phyloP scores from a whole-genome alignment of 768 basidiomycete species.

The Lactifluus subvellereus region DNA sequence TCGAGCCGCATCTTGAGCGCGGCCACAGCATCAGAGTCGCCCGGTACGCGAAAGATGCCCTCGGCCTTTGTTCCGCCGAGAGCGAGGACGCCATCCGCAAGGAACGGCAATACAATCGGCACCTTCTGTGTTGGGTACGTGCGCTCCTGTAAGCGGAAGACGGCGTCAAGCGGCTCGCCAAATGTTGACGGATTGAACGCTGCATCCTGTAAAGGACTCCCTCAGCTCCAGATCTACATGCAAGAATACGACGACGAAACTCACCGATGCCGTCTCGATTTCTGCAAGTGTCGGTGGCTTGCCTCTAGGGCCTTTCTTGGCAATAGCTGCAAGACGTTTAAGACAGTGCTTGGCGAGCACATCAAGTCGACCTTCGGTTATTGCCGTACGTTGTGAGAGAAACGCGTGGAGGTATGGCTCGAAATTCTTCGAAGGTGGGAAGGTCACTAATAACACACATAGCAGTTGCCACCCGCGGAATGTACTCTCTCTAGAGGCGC shows the following conservation, averaged over 20 bases:
- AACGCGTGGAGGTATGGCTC: slow-evolving; percentile 80
- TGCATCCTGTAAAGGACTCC: slow-evolving; percentile 52
- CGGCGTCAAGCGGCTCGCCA: slow-evolving; percentile 81
- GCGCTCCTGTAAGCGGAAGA: slow-evolving; percentile 77
- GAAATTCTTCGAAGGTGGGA: slow-evolving; percentile 91
- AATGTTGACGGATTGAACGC: slow-evolving; percentile 95
- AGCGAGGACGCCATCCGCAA: slow-evolving; percentile 86
- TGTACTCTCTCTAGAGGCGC: slow-evolving; percentile 56
- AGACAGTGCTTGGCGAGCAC: slow-evolving; percentile 89
- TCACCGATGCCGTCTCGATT: slow-evolving; percentile 85
- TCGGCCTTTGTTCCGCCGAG: slow-evolving; percentile 80
- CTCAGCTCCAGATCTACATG: neutral
- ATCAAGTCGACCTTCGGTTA: slow-evolving; percentile 73
- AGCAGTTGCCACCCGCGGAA: slow-evolving; percentile 93
- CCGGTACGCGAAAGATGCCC: slow-evolving; percentile 91
- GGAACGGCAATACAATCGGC: slow-evolving; percentile 90
- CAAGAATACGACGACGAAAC: slow-evolving; percentile 22
- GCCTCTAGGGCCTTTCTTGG: slow-evolving; percentile 81
- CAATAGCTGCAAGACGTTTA: slow-evolving; percentile 66
- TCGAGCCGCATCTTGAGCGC: slow-evolving; percentile 88
- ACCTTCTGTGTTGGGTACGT: slow-evolving; percentile 82
- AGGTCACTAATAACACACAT: slow-evolving; percentile 85
- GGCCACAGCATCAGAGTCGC: slow-evolving; percentile 83
- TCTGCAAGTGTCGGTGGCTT: slow-evolving; percentile 77
- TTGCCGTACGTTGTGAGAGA: slow-evolving; percentile 59